Percentiles rank a stretch among this genome's conserved stretches.
phyloP scores from a whole-genome alignment of 306 rosid genomes.

The Oemleria cerasiformis region DNA sequence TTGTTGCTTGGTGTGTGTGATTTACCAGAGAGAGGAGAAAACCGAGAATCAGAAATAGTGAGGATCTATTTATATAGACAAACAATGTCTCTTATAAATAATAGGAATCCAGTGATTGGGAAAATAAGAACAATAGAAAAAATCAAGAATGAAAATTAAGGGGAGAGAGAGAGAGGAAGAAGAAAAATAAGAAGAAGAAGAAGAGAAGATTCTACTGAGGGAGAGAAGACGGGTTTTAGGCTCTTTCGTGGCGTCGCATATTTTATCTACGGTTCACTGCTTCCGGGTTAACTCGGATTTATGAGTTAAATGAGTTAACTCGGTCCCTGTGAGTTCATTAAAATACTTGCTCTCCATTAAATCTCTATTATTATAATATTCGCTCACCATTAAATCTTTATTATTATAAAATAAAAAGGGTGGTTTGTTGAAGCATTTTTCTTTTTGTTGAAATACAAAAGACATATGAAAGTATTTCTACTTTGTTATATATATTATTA shows the following conservation, averaged over 20 bases:
- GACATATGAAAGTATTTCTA: too few species aligned
- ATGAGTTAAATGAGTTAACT: too few species aligned
- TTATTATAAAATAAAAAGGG: too few species aligned
- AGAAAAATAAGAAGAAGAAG: conserved; percentile 8
- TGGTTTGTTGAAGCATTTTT: too few species aligned
- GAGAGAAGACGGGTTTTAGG: conserved; percentile 28
- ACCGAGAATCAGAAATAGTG: neutral
- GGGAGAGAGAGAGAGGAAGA: neutral
- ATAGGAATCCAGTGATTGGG: conserved; percentile 6
- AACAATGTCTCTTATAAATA: conserved; percentile 1
- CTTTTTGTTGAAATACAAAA: too few species aligned
- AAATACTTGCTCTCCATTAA: too few species aligned
- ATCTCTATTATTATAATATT: too few species aligned
- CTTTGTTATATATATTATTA: too few species aligned
- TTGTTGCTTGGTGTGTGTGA: neutral
- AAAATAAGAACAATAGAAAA: neutral
- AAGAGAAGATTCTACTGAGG: conserved; percentile 14
- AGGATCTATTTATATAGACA: conserved; percentile 16
- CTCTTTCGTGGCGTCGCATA: conserved; percentile 75
- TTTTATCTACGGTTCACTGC: conserved; percentile 26
- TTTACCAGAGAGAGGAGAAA: neutral
- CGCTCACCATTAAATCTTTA: too few species aligned
- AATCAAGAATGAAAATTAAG: neutral
- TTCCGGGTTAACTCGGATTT: neutral
- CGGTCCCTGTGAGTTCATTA: too few species aligned